Conservation (phyloP, 208 protist species). For the Naegleria fowleri region DNA sequence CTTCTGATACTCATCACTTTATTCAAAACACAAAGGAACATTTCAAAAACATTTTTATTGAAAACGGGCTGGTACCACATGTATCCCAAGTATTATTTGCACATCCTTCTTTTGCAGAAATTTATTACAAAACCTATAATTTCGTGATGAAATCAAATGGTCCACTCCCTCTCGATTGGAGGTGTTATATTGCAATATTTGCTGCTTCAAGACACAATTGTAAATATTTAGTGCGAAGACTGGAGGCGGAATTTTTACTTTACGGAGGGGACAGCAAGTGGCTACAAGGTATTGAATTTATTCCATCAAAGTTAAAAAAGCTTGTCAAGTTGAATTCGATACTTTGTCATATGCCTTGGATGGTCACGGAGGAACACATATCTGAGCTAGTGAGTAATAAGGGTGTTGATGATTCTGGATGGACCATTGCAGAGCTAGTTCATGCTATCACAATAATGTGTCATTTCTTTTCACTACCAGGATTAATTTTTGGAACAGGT, state of each 20-base stretch:
- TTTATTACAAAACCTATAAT: not conserved
- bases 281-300: not conserved
- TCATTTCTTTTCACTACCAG: not conserved
- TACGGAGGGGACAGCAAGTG: slow-evolving; percentile 16
- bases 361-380: not conserved
- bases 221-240: slow-evolving; percentile 11
- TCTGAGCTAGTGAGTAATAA: not conserved
- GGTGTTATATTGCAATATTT: slow-evolving; percentile 3
- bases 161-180: not conserved
- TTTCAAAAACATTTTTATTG: not conserved
- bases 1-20: not conserved
- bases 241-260: slow-evolving; percentile 26
- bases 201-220: slow-evolving; percentile 22
- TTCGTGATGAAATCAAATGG: slow-evolving; percentile 1
- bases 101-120: not conserved
- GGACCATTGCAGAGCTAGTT: slow-evolving; percentile 22
- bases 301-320: slow-evolving; percentile 1
- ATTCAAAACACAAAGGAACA: not conserved
- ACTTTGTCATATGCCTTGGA: slow-evolving; percentile 24
- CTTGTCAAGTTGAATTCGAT: slow-evolving; percentile 13
- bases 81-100: not conserved
- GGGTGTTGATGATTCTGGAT: not conserved
- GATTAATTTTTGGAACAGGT: slow-evolving; percentile 20
- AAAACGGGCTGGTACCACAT: not conserved
- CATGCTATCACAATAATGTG: slow-evolving; percentile 16